phyloP scores from a whole-genome alignment of 768 basidiomycete genomes.

The Russula ochroleuca region DNA sequence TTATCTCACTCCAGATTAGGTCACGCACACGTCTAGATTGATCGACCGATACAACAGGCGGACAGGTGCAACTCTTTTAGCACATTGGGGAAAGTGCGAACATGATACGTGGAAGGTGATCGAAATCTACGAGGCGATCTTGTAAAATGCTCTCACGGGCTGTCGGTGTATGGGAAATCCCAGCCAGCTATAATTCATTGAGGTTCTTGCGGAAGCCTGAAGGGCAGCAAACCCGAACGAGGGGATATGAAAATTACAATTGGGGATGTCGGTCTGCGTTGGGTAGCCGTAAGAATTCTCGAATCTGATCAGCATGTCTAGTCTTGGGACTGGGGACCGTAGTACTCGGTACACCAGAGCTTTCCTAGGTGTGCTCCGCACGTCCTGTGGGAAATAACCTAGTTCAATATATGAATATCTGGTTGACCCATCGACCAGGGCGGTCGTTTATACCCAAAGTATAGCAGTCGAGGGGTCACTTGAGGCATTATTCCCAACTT shows the following conservation, averaged over 20 bases:
- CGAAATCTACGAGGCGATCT: not conserved
- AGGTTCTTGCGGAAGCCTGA: not conserved
- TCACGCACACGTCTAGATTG: not conserved
- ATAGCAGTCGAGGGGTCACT: not conserved
- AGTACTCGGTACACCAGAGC: not conserved
- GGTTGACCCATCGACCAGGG: not conserved
- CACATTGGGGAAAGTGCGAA: not conserved
- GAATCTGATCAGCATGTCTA: not conserved
- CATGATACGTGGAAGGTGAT: conserved; percentile 4
- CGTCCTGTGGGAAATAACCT: not conserved
- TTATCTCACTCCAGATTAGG: not conserved
- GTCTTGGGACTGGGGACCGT: not conserved
- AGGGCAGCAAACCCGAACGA: not conserved
- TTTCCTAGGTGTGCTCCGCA: not conserved
- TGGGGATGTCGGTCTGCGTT: not conserved
- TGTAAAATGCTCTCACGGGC: not conserved
- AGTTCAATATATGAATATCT: not conserved
- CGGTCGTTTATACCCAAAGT: not conserved
- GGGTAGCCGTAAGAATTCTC: not conserved
- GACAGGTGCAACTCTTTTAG: not conserved
- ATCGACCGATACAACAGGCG: not conserved
- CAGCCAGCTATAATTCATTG: not conserved
- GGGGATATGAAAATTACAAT: conserved; percentile 2
- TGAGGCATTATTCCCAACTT: too few relatives aligned
- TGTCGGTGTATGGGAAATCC: not conserved